Conservation (phyloP, 768 basidiomycete genomes). For the Mycena sanguinolenta region DNA sequence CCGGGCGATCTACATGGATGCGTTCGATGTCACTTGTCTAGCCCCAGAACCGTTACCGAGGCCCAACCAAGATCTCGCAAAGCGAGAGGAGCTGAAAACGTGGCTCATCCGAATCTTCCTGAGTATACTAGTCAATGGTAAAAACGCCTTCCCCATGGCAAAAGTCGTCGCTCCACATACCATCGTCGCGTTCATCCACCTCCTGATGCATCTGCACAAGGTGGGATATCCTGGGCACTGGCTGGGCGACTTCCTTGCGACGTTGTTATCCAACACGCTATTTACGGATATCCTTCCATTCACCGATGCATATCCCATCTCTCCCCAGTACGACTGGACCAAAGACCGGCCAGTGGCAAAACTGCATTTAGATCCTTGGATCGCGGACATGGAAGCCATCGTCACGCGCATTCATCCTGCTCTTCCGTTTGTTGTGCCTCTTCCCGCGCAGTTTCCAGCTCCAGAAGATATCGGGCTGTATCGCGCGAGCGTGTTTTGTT, state of each 20-base stretch:
- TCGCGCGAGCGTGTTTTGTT: no score
- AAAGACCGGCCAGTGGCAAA: not conserved
- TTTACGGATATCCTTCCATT: constrained; percentile 44
- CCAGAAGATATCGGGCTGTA: not conserved
- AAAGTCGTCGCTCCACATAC: constrained; percentile 43
- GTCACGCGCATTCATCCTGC: not conserved
- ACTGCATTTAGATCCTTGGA: constrained; percentile 1
- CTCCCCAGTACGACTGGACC: not conserved
- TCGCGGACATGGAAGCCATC: constrained; percentile 10
- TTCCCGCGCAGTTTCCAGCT: not conserved
- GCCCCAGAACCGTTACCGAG: not conserved
- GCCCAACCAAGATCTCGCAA: not conserved
- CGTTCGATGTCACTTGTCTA: not conserved
- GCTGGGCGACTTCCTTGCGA: constrained; percentile 48
- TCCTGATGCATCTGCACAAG: constrained; percentile 47
- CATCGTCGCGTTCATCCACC: constrained; percentile 47
- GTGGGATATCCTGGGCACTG: constrained; percentile 53
- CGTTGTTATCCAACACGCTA: constrained; percentile 43
- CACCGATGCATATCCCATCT: constrained; percentile 12
- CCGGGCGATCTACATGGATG: not conserved
- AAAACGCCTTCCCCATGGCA: not conserved
- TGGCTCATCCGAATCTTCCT: constrained; percentile 19
- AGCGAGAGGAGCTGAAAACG: not conserved
- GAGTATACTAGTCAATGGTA: not conserved
- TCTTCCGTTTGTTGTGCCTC: not conserved